Evolutionary conservation across 192 early-diverging fungal genomes (phyloP).

Genomic region (Backusella luteola): DNA sequence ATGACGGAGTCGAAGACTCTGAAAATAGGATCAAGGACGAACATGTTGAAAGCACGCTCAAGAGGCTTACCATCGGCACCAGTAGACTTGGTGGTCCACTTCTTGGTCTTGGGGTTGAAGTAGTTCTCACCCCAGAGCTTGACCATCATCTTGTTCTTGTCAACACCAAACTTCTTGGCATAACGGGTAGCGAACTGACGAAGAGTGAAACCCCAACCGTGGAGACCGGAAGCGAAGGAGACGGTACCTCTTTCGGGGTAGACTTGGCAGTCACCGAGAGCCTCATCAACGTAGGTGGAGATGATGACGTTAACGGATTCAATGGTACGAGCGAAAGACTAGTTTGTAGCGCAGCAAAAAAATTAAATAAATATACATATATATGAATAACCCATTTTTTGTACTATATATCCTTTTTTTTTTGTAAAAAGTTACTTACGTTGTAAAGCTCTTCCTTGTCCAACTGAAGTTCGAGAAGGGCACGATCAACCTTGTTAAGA

Average conservation of each 20-base stretch:
- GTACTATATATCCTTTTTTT: no score
- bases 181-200: constrained; percentile 94
- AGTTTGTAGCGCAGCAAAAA: not conserved
- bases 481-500: constrained; percentile 99
- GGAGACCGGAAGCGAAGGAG: constrained; percentile 95
- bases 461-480: constrained; percentile 91
- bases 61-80: constrained; percentile 75
- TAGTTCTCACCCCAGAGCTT: constrained; percentile 98
- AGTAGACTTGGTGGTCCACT: constrained; percentile 84
- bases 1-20: constrained; percentile 93
- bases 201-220: constrained; percentile 98
- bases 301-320: constrained; percentile 98
- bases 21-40: constrained; percentile 97
- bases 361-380: no score
- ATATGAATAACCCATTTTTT: no score
- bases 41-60: constrained; percentile 97
- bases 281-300: constrained; percentile 85
- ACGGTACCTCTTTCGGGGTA: constrained; percentile 94
- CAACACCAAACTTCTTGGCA: constrained; percentile 97
- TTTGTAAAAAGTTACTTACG: constrained; percentile 24
- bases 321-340: constrained; percentile 85
- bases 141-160: constrained; percentile 91
- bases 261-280: constrained; percentile 87
- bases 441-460: constrained; percentile 94
- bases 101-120: constrained; percentile 98